Conservation (phyloP, 306 rosid genomes). For the Echinosophora koreensis region DNA sequence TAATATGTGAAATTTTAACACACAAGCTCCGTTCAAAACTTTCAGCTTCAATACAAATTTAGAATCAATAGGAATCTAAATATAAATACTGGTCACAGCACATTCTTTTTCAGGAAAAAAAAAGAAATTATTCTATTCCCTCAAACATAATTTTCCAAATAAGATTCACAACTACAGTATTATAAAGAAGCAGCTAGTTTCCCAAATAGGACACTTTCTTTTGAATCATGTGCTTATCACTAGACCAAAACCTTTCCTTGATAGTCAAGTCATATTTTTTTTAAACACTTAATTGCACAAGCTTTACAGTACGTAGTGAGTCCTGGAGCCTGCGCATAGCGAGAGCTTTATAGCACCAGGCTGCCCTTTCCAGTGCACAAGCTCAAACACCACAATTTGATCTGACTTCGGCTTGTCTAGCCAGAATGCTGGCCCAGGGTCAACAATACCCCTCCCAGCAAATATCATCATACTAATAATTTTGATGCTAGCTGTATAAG, state of each 20-base stretch:
- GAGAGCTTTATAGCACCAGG: too few species aligned
- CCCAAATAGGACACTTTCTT: neutral
- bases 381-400: constrained; percentile 1
- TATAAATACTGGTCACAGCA: neutral
- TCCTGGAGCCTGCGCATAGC: too few species aligned
- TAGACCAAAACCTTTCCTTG: neutral
- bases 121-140: neutral
- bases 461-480: neutral
- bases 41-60: constrained; percentile 16
- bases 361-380: neutral
- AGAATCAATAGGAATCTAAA: neutral
- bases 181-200: constrained; percentile 1
- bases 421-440: neutral
- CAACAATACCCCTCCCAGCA: neutral
- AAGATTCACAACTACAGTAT: constrained; percentile 4
- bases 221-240: neutral
- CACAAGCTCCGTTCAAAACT: constrained; percentile 15
- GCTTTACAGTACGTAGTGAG: too few species aligned
- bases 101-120: neutral
- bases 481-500: constrained; percentile 40
- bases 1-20: neutral
- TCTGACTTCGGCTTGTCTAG: neutral
- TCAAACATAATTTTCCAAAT: neutral
- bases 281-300: too few species aligned
- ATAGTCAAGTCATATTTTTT: constrained; percentile 4